Base-by-base conservation (phyloP, 1,139 yeast genomes). In the Kurtzmaniella quercitrusa region DNA sequence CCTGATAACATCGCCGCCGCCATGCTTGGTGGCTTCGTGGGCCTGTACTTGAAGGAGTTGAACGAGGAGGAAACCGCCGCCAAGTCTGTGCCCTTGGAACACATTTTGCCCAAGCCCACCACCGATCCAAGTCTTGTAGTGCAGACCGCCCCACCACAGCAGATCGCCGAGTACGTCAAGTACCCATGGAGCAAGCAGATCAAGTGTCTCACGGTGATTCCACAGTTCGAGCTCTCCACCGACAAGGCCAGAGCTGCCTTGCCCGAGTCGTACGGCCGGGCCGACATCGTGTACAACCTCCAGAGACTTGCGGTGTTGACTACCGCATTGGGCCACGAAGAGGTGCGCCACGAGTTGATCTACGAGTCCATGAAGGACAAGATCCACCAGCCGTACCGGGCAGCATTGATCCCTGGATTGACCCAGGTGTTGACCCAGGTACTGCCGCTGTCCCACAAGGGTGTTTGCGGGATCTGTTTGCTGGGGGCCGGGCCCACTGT, bases 401-500 rank as follows among this genome's bases (percentile, higher is more conserved):
- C 89, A 59, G 82, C 82, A 12, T 75, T 93, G 57, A 88, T 93
- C 46, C 98, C 98, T 2, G 98, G 98, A 0, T 75, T 93, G 46
- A 75, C 84, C 6, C 89, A 87, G 50, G 90, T 93, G 37, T 75
- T 93, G 54, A 70, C 80, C n/a, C 75, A 85, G 14, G 82, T 91
- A 44, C 88, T 94, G 1, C 98, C 98, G 31, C 74, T 78, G 34
- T 72, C 87, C 3, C 87, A 87, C 60, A 84, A 84, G 1, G 97
- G 97, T 2, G 75, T 91, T 40, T 75, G 94, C 51, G 98, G 98
- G 42, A 89, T 93, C 54, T 93, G 98, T 63, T 75, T 93, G 45
- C 86, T 96, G 16, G 98, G 98, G 43, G 98, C 98, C 5, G 98
- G 98, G 1, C 98, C 98, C 44, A 93, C 98, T 17, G 91, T 93